A percentile compares a stretch with the other conserved stretches of the same genome.
These are phyloP conservation scores for Xenoacremonium recifei DNA, from an alignment of 2,329 filamentous ascomycete genomes.

Conservation along the genomic window DNA sequence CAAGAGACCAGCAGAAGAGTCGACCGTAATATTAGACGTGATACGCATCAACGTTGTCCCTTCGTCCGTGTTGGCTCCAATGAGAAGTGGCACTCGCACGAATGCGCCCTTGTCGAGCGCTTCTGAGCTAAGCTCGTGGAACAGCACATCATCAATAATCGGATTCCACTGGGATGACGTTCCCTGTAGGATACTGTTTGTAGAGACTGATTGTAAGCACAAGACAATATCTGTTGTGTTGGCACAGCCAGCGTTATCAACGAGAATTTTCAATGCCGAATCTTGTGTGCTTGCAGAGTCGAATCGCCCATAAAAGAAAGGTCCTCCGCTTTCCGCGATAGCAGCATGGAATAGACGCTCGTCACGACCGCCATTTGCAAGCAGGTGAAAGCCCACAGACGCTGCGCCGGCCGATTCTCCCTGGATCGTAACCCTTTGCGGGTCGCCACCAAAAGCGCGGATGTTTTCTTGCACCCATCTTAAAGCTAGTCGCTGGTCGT, in stretches of 20 bases:
- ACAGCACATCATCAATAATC: slow-evolving; percentile 12
- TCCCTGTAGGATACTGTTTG: no score
- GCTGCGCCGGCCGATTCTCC: slow-evolving; percentile 54
- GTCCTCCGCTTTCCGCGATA: slow-evolving; percentile 48
- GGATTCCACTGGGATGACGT: slow-evolving; percentile 23
- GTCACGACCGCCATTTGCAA: slow-evolving; percentile 51
- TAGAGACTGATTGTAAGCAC: slow-evolving; percentile 35
- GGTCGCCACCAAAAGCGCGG: slow-evolving; percentile 46
- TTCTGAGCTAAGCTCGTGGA: slow-evolving; percentile 2
- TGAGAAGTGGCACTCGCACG: slow-evolving; percentile 52
- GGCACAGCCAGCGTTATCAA: slow-evolving; percentile 22
- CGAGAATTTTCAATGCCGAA: slow-evolving; percentile 29
- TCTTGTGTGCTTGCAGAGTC: slow-evolving; percentile 19
- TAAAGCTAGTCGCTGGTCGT: slow-evolving; percentile 49
- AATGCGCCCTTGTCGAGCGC: slow-evolving; percentile 55
- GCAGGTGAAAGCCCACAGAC: slow-evolving; percentile 48
- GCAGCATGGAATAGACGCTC: slow-evolving; percentile 54
- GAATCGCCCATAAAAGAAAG: slow-evolving; percentile 16
- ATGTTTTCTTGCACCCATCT: slow-evolving; percentile 53
- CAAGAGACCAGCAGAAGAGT: no score
- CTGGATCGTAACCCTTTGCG: slow-evolving; percentile 48
- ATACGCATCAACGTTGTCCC: slow-evolving; percentile 50
- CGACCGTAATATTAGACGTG: no score
- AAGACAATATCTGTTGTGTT: slow-evolving; percentile 20
- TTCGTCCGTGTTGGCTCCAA: slow-evolving; percentile 65